phyloP scores from a whole-genome alignment of 306 rosid species.

The Geum urbanum region DNA sequence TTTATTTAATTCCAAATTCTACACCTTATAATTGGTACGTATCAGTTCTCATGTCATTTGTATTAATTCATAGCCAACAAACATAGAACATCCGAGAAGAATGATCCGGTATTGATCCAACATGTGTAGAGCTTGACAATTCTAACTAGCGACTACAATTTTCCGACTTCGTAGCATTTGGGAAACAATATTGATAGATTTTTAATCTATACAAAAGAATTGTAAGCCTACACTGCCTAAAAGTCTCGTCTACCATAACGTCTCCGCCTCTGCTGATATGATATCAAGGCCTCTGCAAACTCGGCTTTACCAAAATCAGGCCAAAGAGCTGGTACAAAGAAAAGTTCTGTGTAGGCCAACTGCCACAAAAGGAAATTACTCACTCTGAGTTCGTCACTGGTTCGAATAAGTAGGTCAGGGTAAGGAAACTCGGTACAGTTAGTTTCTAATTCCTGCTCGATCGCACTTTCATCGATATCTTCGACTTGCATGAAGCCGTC shows the following conservation, averaged over 20 bases:
- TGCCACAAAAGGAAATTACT: slow-evolving; percentile 89
- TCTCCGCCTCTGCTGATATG: slow-evolving; percentile 66
- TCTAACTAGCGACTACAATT: too few species aligned
- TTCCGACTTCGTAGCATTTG: not conserved
- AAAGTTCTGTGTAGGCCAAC: slow-evolving; percentile 70
- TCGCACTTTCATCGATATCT: slow-evolving; percentile 47
- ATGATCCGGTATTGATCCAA: too few species aligned
- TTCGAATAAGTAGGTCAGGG: slow-evolving; percentile 73
- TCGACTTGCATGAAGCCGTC: slow-evolving; percentile 41
- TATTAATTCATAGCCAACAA: too few species aligned
- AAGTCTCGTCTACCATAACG: slow-evolving; percentile 53
- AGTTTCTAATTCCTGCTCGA: slow-evolving; percentile 70
- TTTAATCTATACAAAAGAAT: not conserved
- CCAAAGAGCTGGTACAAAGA: slow-evolving; percentile 50
- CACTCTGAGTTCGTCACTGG: slow-evolving; percentile 76
- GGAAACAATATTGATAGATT: not conserved
- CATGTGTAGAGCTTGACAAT: too few species aligned
- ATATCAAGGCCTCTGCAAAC: slow-evolving; percentile 56
- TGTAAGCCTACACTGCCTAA: not conserved
- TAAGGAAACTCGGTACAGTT: slow-evolving; percentile 61
- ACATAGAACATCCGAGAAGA: too few species aligned
- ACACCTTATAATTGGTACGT: too few species aligned
- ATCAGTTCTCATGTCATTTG: too few species aligned
- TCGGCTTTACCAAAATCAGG: slow-evolving; percentile 69
- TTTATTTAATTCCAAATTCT: too few species aligned